phyloP scores from a whole-genome alignment of 2,329 filamentous ascomycete species.

The Hysterium pulicare region DNA sequence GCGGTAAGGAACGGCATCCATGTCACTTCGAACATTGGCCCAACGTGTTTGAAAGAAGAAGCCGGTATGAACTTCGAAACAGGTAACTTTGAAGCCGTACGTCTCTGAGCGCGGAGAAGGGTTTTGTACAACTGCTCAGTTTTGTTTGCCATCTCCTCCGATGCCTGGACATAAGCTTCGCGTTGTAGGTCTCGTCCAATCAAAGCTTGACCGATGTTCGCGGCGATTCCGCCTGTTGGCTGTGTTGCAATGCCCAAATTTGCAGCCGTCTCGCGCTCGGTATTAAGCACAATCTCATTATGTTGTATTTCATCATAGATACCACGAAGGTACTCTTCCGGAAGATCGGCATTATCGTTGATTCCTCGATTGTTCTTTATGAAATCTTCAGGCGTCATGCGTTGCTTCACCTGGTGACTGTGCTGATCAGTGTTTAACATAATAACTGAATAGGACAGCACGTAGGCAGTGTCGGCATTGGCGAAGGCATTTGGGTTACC shows the following conservation, averaged over 20 bases:
- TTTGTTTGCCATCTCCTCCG: slow-evolving; percentile 84
- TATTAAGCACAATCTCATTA: slow-evolving; percentile 93
- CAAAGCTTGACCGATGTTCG: slow-evolving; percentile 81
- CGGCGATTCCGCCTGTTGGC: slow-evolving; percentile 65
- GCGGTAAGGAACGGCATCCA: slow-evolving; percentile 99
- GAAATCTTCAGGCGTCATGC: slow-evolving; percentile 96
- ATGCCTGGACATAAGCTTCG: slow-evolving; percentile 91
- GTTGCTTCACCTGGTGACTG: slow-evolving; percentile 77
- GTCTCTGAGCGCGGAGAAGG: slow-evolving; percentile 82
- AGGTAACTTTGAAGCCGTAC: slow-evolving; percentile 68
- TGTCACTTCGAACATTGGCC: slow-evolving; percentile 96
- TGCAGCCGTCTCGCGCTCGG: slow-evolving; percentile 84
- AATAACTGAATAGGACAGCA: slow-evolving; percentile 93
- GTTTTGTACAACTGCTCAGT: slow-evolving; percentile 89
- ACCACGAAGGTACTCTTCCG: slow-evolving; percentile 81
- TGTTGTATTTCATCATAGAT: slow-evolving; percentile 90
- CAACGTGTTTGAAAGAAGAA: slow-evolving; percentile 89
- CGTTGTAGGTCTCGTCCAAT: slow-evolving; percentile 87
- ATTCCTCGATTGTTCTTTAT: slow-evolving; percentile 99
- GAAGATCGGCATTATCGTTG: slow-evolving; percentile 91
- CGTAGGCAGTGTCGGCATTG: slow-evolving; percentile 96
- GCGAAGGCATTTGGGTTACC: slow-evolving; percentile 97
- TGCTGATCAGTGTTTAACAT: slow-evolving; percentile 95
- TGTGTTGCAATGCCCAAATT: slow-evolving; percentile 65
- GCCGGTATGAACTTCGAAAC: slow-evolving; percentile 79